Conservation (phyloP, 106 monocot genomes). For the Dactylorhiza incarnata region DNA sequence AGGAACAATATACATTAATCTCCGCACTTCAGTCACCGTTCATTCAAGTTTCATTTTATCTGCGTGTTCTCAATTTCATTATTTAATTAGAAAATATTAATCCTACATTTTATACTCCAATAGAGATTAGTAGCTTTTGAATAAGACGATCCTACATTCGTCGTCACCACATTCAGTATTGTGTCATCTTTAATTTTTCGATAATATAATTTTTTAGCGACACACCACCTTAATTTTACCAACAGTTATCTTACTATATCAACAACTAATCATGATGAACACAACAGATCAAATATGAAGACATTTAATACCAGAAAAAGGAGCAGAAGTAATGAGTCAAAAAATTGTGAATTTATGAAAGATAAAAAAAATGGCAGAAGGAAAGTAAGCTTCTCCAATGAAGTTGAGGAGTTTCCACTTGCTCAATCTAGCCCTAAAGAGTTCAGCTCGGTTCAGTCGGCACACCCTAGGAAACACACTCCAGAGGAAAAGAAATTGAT, state of each 20-base stretch:
- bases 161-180: too few relatives aligned
- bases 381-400: constrained; percentile 26
- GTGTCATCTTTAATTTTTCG: too few relatives aligned
- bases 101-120: too few relatives aligned
- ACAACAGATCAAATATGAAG: constrained; percentile 1
- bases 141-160: too few relatives aligned
- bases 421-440: background rate
- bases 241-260: background rate
- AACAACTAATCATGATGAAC: background rate
- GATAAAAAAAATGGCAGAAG: constrained; percentile 5
- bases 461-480: constrained; percentile 29
- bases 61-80: too few relatives aligned
- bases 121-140: too few relatives aligned
- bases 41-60: too few relatives aligned
- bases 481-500: constrained; percentile 13
- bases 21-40: too few relatives aligned
- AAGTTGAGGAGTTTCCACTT: constrained; percentile 25
- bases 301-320: constrained; percentile 1
- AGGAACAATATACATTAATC: too few relatives aligned
- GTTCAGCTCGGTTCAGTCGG: background rate
- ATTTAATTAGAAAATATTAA: too few relatives aligned
- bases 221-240: too few relatives aligned
- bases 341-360: background rate
- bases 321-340: background rate
- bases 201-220: too few relatives aligned